Percentiles rank a stretch among this genome's conserved stretches.
phyloP scores from a whole-genome alignment of 306 rosid genomes.

The Dalbergia cultrata region DNA sequence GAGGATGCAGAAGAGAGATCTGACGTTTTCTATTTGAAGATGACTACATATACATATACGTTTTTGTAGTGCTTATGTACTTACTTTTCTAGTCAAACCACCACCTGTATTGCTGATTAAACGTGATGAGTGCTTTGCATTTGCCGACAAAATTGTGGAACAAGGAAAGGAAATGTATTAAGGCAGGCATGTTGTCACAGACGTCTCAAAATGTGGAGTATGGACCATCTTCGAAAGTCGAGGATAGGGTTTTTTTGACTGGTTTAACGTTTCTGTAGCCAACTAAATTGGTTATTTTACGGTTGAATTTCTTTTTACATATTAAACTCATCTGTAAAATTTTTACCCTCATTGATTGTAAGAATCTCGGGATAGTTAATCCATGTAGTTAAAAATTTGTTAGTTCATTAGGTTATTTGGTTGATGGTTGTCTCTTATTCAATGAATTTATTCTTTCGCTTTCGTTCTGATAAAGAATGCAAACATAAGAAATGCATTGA shows the following conservation, averaged over 20 bases:
- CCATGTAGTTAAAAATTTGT: too few species aligned
- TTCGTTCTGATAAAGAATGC: too few species aligned
- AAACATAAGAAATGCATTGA: too few species aligned
- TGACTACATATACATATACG: conserved; percentile 13
- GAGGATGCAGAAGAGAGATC: conserved; percentile 7
- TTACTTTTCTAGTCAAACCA: conserved; percentile 28
- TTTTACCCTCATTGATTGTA: too few species aligned
- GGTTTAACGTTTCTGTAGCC: not conserved
- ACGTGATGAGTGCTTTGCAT: conserved; percentile 44
- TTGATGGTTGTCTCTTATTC: too few species aligned
- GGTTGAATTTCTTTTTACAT: too few species aligned
- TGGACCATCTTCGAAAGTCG: conserved; percentile 42
- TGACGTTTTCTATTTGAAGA: conserved; percentile 38
- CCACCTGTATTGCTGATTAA: conserved; percentile 20
- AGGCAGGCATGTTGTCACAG: conserved; percentile 34
- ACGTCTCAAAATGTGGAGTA: conserved; percentile 6
- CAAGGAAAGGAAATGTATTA: conserved; percentile 33
- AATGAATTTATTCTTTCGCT: too few species aligned
- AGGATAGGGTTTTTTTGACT: not conserved
- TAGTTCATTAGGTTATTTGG: too few species aligned
- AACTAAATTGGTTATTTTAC: too few species aligned
- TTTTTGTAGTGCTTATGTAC: conserved; percentile 12
- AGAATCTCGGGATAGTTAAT: too few species aligned
- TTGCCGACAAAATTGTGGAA: conserved; percentile 28
- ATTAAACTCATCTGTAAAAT: too few species aligned